These are phyloP conservation scores for Halophytophthora batemanensis DNA, from an alignment of 352 stramenopile species.

Conservation along the genomic window DNA sequence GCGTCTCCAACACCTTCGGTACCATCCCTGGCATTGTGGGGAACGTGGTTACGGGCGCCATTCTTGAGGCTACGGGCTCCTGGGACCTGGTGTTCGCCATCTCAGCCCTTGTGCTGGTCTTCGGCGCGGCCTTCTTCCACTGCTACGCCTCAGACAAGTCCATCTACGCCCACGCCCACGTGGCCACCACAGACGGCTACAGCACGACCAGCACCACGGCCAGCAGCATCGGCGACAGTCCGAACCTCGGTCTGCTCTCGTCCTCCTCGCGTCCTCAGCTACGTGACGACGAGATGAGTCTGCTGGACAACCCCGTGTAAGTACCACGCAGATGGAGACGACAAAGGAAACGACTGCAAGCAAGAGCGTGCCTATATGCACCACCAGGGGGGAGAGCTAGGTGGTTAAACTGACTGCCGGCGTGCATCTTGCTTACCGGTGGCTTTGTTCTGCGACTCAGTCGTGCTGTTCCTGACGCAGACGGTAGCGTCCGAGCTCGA, in stretches of 20 bases:
- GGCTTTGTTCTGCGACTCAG: too few species aligned
- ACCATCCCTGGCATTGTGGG: slow-evolving; percentile 83
- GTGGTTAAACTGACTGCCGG: background rate
- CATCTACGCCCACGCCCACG: slow-evolving; percentile 39
- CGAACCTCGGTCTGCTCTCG: slow-evolving; percentile 28
- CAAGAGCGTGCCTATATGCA: background rate
- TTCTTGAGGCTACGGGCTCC: slow-evolving; percentile 60
- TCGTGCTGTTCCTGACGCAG: slow-evolving; percentile 26
- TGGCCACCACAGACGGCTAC: slow-evolving; percentile 18
- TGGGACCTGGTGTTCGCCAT: slow-evolving; percentile 87
- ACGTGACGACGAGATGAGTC: slow-evolving; percentile 49
- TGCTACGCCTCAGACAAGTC: slow-evolving; percentile 72
- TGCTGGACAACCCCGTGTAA: slow-evolving; percentile 45
- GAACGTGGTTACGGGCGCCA: slow-evolving; percentile 81
- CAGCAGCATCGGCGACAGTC: slow-evolving; percentile 28
- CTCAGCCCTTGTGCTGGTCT: slow-evolving; percentile 61
- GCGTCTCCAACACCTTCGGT: slow-evolving; percentile 83
- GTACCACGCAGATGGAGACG: background rate
- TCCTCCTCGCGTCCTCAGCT: slow-evolving; percentile 23
- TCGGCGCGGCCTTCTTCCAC: slow-evolving; percentile 75
- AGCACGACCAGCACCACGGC: slow-evolving; percentile 26
- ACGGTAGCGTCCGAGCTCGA: slow-evolving; percentile 64
- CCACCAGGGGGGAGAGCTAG: background rate
- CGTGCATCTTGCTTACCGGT: too few species aligned
- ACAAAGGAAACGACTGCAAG: background rate